Base-by-base conservation (phyloP, 176 grass and related monocot genomes). In the Coix lacrymajobi region DNA sequence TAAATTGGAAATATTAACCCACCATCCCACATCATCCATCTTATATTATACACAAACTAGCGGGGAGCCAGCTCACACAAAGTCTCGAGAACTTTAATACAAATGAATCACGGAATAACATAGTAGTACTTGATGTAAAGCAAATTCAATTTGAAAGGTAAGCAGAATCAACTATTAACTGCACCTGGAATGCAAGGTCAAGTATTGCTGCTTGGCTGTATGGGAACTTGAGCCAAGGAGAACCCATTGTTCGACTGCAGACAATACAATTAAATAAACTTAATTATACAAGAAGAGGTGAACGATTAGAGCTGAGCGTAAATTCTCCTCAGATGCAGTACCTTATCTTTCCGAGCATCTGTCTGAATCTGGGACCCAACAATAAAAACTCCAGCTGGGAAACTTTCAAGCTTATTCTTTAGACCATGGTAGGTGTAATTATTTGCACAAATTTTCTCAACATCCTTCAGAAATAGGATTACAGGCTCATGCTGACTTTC, bases 321-420 rank as follows among this genome's bases (percentile, higher is more conserved):
- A 54, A 75, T 71, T 31, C 70, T 70, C 14, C 37, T 39, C 41
- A 75, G 34, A 84, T 62, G 38, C 56, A 58, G 51, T 86, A 98
- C 96, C 85, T 98, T 98, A 57, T 98, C 96, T 87, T 98, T 98
- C 62, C 91, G 89, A 75, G 26, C 89, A 73, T 98, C 92, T 12
- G 81, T 20, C 83, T 91, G 96, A 67, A 56, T 91, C 88, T 95
- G 93, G 38, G 96, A 93, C 74, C 91, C 91, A 83, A 98, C 79
- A 81, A 98, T 77, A 91, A 98, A 89, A 90, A 91, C 63, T 74
- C 96, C 96, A 78, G 80, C 76, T 82, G 92, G 89, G 67, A 93
- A 76, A 70, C 0, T 79, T 70, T 98, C 91, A 14, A 98, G 80
- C 83, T 95, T 98, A 83, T 62, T 78, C 83, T 91, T 95, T 66